Evolutionary conservation across 331 rosid species (phyloP), one percentile per base, ranked within the genome.

Genomic region (Malus hybrid): DNA sequence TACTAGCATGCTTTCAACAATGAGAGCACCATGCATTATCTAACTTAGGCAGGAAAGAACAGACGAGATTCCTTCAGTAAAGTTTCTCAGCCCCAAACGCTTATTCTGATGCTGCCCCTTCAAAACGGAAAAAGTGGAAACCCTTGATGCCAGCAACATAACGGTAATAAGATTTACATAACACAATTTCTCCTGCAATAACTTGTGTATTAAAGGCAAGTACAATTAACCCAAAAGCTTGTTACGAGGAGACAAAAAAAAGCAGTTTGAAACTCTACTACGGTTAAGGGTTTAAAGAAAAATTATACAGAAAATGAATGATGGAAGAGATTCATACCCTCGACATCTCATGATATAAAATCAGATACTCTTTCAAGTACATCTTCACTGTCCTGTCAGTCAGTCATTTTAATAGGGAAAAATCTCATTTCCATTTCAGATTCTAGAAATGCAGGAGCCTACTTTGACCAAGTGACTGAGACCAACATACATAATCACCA

Each of bases 81-180:
- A 32, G 78, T 69, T 64, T 78, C 84, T 81, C 83, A 76, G 79
- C 78, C 82, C 78, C 76, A 81, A 68, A 73, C 80, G 73, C 79
- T 36, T 85, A 78, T 76, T 77, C 64, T 22, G 86, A 75, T 59
- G 88, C 84, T 78, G 76, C 80, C 69, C 76, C 85, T 79, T 50
- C 79, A 76, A 42, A 73, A 76, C 80, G 57, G 86, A 80, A 79
- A 76, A 83, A 79, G 65, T 33, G 80, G 67, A 80, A 70, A 77
- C 73, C 83, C 63, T 71, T 76, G 82, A 76, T 76, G 59, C 82
- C 64, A 48, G 80, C 65, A 76, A 67, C 62, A 36, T 46, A 67
- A 50, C 46, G 54, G 39, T 52, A 73, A 77, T 48, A 46, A 77
- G 61, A 77, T 67, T 74, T 32, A 64, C 65, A n/a, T 12, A 34